A percentile compares a stretch with the other conserved stretches of the same genome.
phyloP scores from a whole-genome alignment of 2,329 filamentous ascomycete species.

The Aspergillus tanneri region DNA sequence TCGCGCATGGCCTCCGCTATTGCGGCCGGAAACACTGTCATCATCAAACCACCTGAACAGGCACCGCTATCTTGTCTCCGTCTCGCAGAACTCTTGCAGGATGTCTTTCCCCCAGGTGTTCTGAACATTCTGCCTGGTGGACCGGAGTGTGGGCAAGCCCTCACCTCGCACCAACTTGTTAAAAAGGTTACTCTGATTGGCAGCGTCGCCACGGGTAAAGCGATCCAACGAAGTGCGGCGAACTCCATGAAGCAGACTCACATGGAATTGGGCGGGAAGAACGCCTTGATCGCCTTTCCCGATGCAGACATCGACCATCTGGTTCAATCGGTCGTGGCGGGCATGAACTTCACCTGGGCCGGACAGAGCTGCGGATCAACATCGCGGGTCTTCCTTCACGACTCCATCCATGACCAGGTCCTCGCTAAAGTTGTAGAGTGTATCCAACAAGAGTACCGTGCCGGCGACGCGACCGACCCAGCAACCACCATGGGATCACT shows the following conservation, averaged over 20 bases:
- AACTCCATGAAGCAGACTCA: conserved; percentile 63
- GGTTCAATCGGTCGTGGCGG: conserved; percentile 48
- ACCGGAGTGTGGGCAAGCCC: conserved; percentile 64
- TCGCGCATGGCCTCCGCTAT: conserved; percentile 65
- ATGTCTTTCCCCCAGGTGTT: conserved; percentile 76
- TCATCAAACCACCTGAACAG: conserved; percentile 59
- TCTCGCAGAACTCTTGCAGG: conserved; percentile 64
- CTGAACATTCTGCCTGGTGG: conserved; percentile 76
- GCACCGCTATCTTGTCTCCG: conserved; percentile 58
- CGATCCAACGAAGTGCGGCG: conserved; percentile 70
- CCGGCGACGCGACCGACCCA: no score
- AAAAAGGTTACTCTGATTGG: conserved; percentile 80
- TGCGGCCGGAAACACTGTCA: conserved; percentile 59
- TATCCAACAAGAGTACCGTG: no score
- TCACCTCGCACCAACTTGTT: conserved; percentile 66
- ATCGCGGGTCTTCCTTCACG: conserved; percentile 59
- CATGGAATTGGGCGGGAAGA: conserved; percentile 62
- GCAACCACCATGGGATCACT: conserved; percentile 45
- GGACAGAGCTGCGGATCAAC: no score
- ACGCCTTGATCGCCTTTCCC: conserved; percentile 57
- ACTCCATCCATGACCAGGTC: no score
- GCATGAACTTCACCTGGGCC: conserved; percentile 59
- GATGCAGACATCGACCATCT: conserved; percentile 60
- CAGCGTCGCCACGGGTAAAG: conserved; percentile 67
- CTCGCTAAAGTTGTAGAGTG: no score